These are phyloP conservation scores for Dendrostoma leiphaemia DNA, from an alignment of 2,329 filamentous ascomycete species.

Conservation along the genomic window DNA sequence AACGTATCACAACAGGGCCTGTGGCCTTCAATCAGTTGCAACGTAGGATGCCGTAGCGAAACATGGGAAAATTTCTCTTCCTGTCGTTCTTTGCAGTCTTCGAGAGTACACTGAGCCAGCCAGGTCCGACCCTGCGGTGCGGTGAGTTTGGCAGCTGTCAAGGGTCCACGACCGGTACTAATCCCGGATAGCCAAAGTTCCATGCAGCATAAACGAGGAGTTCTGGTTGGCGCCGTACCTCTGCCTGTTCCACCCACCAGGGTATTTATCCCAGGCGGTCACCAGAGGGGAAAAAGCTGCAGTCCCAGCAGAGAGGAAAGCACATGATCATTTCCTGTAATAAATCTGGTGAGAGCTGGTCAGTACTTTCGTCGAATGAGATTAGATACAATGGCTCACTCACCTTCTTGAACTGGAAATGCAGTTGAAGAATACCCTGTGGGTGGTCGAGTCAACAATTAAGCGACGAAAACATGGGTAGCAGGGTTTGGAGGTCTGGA, in stretches of 20 bases:
- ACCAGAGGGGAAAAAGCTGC: not conserved
- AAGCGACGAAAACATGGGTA: conserved; percentile 5
- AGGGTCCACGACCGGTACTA: not conserved
- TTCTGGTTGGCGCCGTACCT: not conserved
- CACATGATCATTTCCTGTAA: conserved; percentile 48
- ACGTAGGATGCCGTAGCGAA: conserved; percentile 4
- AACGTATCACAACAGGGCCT: conserved; percentile 8
- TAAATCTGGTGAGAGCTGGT: conserved; percentile 44
- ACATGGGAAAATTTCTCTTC: no score
- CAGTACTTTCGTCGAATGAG: conserved; percentile 6
- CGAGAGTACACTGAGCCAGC: not conserved
- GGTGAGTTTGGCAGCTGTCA: not conserved
- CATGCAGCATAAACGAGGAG: not conserved
- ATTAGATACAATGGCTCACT: conserved; percentile 23
- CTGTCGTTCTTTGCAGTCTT: not conserved
- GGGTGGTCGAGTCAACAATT: conserved; percentile 13
- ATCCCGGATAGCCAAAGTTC: not conserved
- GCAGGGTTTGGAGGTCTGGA: not conserved
- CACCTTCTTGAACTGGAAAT: conserved; percentile 99
- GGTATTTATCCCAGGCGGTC: no score
- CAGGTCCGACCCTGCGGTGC: conserved; percentile 4
- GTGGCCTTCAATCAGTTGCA: conserved; percentile 9
- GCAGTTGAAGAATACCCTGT: conserved; percentile 89
- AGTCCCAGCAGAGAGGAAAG: not conserved
- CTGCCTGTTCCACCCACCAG: not conserved